Base-by-base conservation (phyloP, 2,329 filamentous ascomycete genomes). In the Fusarium fujikuroi region DNA sequence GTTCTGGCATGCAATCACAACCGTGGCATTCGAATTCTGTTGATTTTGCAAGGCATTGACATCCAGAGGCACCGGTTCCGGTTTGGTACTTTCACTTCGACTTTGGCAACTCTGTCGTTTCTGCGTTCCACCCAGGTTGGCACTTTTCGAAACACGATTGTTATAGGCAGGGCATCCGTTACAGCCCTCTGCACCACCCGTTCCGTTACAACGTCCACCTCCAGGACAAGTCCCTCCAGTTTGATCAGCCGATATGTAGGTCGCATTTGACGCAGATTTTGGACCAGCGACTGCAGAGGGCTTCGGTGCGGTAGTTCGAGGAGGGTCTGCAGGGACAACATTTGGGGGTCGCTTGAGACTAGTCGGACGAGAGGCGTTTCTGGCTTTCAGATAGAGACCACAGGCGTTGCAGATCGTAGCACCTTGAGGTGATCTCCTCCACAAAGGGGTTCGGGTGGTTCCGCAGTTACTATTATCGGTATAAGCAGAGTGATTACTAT, bases 391-490 rank as follows among this genome's bases (percentile, higher is more conserved):
- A 81, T 99, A 99, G 21, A 99, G 87, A 46, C 96, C 96, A 79
- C 96, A 99, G 10, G 96, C 96, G 83, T 99, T 99, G 84, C 96
- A 99, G 68, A 99, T 98, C 34, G 95, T 98, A 61, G 94, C 93
- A 36, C 96, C 96, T 77, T 95, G 92, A 0, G 95, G 95, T 21
- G 95, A 97, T 79, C 96, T 90, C 80, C 96, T 91, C 96, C 96
- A 99, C 42, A 99, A 84, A 30, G 96, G 96, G 52, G 96, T 99
- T 81, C 93, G 92, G 59, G 95, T 98, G 21, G 96, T 98, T 65
- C 92, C 92, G 81, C 96, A 99, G 83, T 99, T 99, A 81, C 96
- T 99, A 58, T 54, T 25, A 46, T 50, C 15, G 44, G 39, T 16
- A 54, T 60, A 36, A 75, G 65, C 30, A 56, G 49, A 34, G 21